phyloP scores from a whole-genome alignment of 306 rosid genomes.

The Ormosia emarginata region DNA sequence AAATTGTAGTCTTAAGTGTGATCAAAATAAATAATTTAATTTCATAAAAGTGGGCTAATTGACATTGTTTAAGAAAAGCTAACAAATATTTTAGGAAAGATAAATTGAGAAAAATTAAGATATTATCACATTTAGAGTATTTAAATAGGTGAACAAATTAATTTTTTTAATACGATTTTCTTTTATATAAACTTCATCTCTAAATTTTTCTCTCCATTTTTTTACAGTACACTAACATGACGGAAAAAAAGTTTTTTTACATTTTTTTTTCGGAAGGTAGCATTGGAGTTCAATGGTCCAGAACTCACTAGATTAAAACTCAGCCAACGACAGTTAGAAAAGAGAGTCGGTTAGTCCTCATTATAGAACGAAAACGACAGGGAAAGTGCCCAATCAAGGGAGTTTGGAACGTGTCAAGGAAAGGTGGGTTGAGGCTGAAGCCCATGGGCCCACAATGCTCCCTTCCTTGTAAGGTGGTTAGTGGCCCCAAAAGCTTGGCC shows the following conservation, averaged over 20 bases:
- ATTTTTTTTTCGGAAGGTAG: not conserved
- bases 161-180: too few relatives aligned
- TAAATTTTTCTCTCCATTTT: too few relatives aligned
- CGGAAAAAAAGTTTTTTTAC: too few relatives aligned
- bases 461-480: not conserved
- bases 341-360: not conserved
- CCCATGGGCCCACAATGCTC: slow-evolving; percentile 1
- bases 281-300: not conserved
- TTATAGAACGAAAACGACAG: not conserved
- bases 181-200: too few relatives aligned
- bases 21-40: not conserved
- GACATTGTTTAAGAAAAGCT: too few relatives aligned
- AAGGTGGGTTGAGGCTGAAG: not conserved
- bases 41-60: too few relatives aligned
- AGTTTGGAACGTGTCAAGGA: slow-evolving; percentile 12
- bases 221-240: too few relatives aligned
- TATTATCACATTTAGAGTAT: not conserved
- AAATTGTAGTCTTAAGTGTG: not conserved
- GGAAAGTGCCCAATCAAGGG: not conserved
- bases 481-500: slow-evolving; percentile 15
- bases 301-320: not conserved
- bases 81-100: too few relatives aligned
- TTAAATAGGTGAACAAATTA: too few relatives aligned
- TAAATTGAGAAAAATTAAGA: not conserved
- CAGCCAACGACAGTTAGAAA: not conserved